Base-by-base conservation (phyloP, 805 yeast species). In the Schwanniomyces sp. region DNA sequence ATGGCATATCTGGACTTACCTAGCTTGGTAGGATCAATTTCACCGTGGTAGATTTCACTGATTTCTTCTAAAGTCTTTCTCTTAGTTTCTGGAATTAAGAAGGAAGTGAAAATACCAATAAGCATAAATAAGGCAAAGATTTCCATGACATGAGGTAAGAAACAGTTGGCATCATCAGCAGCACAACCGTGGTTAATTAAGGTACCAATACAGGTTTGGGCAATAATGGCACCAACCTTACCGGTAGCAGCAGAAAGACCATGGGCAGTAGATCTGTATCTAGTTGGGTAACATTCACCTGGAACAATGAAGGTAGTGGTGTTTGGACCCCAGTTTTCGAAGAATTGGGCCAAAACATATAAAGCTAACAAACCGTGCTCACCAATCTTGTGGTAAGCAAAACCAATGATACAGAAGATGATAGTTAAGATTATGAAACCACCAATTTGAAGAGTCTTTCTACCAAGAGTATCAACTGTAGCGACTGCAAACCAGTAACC, bases 241-340 rank as follows among this genome's bases (percentile, higher is more conserved):
- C 96, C 97, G 29, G 82, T 69, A 44, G 95, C 97, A 58, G 97
- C 96, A 53, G 96, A 89, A 53, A 90, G 79, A 79, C 97, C 97
- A 62, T 90, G 97, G 42, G 96, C 96, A 56, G 96, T 84, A 21
- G 96, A 89, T 84, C 96, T 86, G 75, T 89, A 90, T 79, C 96
- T 85, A 48, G 97, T 90, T 67, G 96, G 97, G 86, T 76, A 91
- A 66, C 82, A 75, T 76, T 90, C 97, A 72, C 96, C 96, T 43
- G 96, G 96, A 64, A 88, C 79, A 61, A 90, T 82, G 66, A 90
- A 90, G 46, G 96, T 90, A 42, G 96, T 91, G 52, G 91, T 83
- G 78, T 90, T 90, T 67, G 97, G 96, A 65, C 96, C 96, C 61
- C 88, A 90, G 70, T 90, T 90, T 70, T 85, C 84, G 85, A 90